Evolutionary conservation across 225 moss, liverwort and hornwort genomes (phyloP), one percentile per base, ranked within the genome.

Genomic region (Anthoceros angustus): DNA sequence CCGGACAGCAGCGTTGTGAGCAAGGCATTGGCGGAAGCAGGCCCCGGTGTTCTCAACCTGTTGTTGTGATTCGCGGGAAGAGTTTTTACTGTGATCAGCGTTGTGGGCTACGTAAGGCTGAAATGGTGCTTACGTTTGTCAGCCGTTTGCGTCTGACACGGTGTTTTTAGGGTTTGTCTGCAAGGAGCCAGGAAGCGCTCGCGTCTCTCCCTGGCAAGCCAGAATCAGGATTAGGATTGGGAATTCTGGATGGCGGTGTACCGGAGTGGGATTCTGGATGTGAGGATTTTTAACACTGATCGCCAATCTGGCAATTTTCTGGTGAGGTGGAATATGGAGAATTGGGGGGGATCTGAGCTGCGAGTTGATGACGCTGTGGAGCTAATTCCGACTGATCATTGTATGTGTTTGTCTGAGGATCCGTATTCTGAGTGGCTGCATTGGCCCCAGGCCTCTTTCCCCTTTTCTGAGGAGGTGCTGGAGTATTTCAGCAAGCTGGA

Each of bases 381-480:
- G 45, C 90, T 93, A 0, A 79, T 93, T 26, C 93, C 90, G 5
- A 93, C 89, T 40, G 90, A 93, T 67, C 93, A 90, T 70, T 89
- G 93, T 0, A 80, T 93, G 2, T 89, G 87, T 66, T 78, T 93
- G 20, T 89, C 93, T 0, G 93, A 93, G 67, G 93, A 87, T 68
- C 86, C 90, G 2, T 93, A 93, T 70, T 93, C 89, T 63, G 93
- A 93, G 70, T 93, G 93, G 93, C 86, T 93, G 43, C 90, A 90
- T 68, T 93, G 90, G 93, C 90, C 87, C 6, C 93, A 93, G 64
- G 87, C 90, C 25, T 90, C 90, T 6, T 76, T 87, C 23, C 87
- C 93, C 12, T 93, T 90, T 25, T 84, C 87, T 3, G 80, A 81
- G 21, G 93, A 90, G 48, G 90, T 87, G 63, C 70, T 90, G 64